Conservation (phyloP, 1,284 basidiomycete genomes). For the Ustanciosporium gigantosporum region DNA sequence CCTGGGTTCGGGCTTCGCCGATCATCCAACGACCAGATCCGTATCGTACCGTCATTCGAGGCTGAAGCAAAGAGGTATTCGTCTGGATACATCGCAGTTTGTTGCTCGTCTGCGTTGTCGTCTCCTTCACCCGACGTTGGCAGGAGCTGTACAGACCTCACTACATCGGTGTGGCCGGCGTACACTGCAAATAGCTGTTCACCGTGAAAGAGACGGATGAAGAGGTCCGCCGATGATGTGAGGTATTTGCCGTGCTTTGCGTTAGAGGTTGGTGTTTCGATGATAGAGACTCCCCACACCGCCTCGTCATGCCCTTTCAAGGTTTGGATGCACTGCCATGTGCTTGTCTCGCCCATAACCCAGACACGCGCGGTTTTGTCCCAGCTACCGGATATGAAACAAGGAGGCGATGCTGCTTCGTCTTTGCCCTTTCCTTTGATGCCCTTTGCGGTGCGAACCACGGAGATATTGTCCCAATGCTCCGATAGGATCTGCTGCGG, state of each 20-base stretch:
- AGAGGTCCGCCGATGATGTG: conserved; percentile 41
- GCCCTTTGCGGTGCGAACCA: conserved; percentile 6
- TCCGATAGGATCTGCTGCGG: conserved; percentile 30
- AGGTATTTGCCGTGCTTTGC: conserved; percentile 22
- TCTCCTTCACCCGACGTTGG: background rate
- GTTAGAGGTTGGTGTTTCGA: conserved; percentile 8
- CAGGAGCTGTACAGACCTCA: conserved; percentile 19
- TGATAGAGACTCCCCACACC: conserved; percentile 40
- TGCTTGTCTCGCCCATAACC: conserved; percentile 7
- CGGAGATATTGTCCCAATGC: conserved; percentile 41
- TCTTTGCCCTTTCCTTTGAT: background rate
- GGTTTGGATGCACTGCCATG: conserved; percentile 13
- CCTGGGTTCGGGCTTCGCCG: conserved; percentile 17
- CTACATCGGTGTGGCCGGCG: conserved; percentile 42
- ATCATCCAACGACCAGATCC: conserved; percentile 28
- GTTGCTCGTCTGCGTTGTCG: background rate
- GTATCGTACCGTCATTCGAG: conserved; percentile 34
- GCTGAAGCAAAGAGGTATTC: conserved; percentile 26
- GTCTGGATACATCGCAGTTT: background rate
- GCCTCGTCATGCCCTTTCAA: conserved; percentile 40
- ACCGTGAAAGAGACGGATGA: conserved; percentile 39
- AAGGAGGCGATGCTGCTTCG: background rate
- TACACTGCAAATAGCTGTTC: conserved; percentile 30
- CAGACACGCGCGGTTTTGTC: conserved; percentile 37
- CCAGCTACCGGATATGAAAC: conserved; percentile 42